Base-by-base conservation (phyloP, 2,329 filamentous ascomycete species). In the Colletotrichum costaricense region DNA sequence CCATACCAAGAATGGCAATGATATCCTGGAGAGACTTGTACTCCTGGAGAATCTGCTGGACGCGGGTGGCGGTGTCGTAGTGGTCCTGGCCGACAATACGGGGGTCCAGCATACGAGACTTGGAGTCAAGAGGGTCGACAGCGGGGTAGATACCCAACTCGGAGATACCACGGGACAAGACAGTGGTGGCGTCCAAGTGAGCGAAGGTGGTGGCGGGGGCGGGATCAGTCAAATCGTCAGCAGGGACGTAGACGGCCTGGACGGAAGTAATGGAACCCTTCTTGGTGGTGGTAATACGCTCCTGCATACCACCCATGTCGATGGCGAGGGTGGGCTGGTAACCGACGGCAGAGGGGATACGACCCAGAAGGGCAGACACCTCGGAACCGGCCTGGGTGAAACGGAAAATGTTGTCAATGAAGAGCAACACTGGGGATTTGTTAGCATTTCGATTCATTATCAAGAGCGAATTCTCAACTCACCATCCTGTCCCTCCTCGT, bases 1-100 rank as follows among this genome's bases (percentile, higher is more conserved):
- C 97, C 97, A 99, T 98, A 93, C 96, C 96, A 85, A 98, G 89
- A 95, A 99, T 99, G 88, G 97, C 97, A 91, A 98, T 98, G 93
- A 99, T 99, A 90, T 99, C 97, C 90, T 99, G 97, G 79, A 99
- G 95, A 78, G 96, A 98, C 94, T 98, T 98, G 94, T 99, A 99
- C 91, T 98, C 97, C 90, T 99, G 97, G 85, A 99, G 93, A 88
- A 98, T 98, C 90, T 98, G 95, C 91, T 99, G 97, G 83, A 99
- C 97, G 81, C 93, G 93, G 86, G 94, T 94, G 86, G 97, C 97
- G 81, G 92, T 96, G 76, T 95, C 86, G 93, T 99, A 99, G 92
- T 99, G 97, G 76, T 99, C 97, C 84, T 98, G 90, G 86, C 97
- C 97, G 82, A 99, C 94, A 84, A 99, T 92, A 94, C 97, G 95